Conservation (phyloP, 176 grass and related monocot species). For the Themeda triandra region DNA sequence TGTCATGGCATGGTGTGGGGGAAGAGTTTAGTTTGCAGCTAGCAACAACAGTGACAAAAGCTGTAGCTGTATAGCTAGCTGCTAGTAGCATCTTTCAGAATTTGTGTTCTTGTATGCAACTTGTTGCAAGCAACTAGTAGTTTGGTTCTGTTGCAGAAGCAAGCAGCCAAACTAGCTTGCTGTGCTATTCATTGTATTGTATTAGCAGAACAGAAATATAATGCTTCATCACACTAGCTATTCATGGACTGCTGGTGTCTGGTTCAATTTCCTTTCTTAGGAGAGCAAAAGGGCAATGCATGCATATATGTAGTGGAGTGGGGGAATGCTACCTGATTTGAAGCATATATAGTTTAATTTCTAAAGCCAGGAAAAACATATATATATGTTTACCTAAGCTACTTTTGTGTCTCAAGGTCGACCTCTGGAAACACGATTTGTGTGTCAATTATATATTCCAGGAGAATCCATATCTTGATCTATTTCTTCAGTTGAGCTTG, state of each 20-base stretch:
- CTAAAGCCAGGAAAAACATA: background rate
- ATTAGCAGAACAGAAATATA: background rate
- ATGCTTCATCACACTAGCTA: background rate
- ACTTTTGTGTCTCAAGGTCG: slow-evolving; percentile 15
- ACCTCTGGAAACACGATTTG: background rate
- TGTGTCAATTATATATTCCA: background rate
- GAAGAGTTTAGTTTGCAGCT: slow-evolving; percentile 16
- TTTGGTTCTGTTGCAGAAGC: background rate
- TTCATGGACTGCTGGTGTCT: slow-evolving; percentile 13
- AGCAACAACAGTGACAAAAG: slow-evolving; percentile 19
- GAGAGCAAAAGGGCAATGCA: slow-evolving; percentile 8
- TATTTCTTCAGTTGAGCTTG: background rate
- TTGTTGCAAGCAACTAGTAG: background rate
- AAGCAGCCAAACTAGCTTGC: background rate
- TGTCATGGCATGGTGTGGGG: background rate
- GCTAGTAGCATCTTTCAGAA: slow-evolving; percentile 24
- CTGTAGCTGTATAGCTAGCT: slow-evolving; percentile 10
- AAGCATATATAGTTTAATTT: slow-evolving; percentile 2
- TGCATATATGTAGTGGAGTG: background rate
- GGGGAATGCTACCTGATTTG: slow-evolving; percentile 14
- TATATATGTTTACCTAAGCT: background rate
- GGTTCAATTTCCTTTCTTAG: slow-evolving; percentile 8
- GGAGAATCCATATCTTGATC: background rate
- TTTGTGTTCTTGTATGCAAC: slow-evolving; percentile 38
- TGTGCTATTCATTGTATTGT: slow-evolving; percentile 7